A percentile compares a stretch with the other conserved stretches of the same genome.
These are phyloP conservation scores for Xerocomus spinulosus DNA, from an alignment of 768 basidiomycete genomes.

Conservation along the genomic window DNA sequence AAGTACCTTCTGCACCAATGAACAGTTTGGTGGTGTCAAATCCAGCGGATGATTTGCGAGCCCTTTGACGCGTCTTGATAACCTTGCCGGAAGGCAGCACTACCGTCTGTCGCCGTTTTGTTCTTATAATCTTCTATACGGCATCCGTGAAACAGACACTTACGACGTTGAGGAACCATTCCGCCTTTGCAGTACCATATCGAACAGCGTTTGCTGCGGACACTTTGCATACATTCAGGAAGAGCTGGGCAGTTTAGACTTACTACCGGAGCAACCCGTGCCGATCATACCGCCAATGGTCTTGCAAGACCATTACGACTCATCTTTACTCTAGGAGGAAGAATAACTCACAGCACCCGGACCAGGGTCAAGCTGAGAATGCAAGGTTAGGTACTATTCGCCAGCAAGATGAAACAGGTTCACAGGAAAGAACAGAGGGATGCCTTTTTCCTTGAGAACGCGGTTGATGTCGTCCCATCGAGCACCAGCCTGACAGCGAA, in stretches of 20 bases:
- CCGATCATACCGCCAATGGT: slow-evolving; percentile 89
- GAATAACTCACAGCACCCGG: slow-evolving; percentile 54
- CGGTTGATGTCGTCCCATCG: slow-evolving; percentile 78
- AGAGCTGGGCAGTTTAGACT: slow-evolving; percentile 25
- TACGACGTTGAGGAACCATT: slow-evolving; percentile 83
- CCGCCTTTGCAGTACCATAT: slow-evolving; percentile 83
- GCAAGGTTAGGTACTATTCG: background rate
- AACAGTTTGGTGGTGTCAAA: slow-evolving; percentile 86
- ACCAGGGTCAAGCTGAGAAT: slow-evolving; percentile 59
- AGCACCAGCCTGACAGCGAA: slow-evolving; percentile 71
- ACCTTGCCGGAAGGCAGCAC: slow-evolving; percentile 83
- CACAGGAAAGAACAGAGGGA: slow-evolving; percentile 86
- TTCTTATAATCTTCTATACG: background rate
- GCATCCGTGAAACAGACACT: slow-evolving; percentile 22
- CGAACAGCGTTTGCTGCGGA: slow-evolving; percentile 68
- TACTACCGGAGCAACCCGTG: slow-evolving; percentile 82
- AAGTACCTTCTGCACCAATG: slow-evolving; percentile 85
- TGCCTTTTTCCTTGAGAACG: slow-evolving; percentile 58
- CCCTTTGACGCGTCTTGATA: slow-evolving; percentile 76
- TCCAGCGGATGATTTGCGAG: slow-evolving; percentile 82
- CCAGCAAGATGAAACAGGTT: slow-evolving; percentile 15
- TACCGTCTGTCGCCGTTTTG: slow-evolving; percentile 52
- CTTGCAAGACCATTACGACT: slow-evolving; percentile 29
- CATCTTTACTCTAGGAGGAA: background rate
- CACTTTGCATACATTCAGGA: background rate